A percentile compares a stretch with the other conserved stretches of the same genome.
Conservation (phyloP, 1,139 yeast species). For the Nakaseomyces glabratus region DNA sequence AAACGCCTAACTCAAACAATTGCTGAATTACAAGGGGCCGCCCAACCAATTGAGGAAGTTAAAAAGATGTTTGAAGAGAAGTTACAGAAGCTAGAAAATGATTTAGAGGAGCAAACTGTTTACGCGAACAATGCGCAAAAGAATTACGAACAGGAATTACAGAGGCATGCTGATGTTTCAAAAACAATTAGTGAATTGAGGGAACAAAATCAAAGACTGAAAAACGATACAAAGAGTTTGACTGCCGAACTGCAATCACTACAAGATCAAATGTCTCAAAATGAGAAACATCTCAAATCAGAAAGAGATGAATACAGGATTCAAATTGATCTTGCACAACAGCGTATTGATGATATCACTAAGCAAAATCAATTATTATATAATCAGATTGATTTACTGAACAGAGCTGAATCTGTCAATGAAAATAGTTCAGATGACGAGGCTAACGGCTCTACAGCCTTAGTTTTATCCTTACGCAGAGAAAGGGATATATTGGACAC, state of each 20-base stretch:
- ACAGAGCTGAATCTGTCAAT: slow-evolving; percentile 11
- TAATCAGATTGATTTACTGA: slow-evolving; percentile 52
- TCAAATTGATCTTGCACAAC: slow-evolving; percentile 41
- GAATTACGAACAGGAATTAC: slow-evolving; percentile 50
- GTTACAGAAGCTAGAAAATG: slow-evolving; percentile 35
- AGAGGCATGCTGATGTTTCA: slow-evolving; percentile 49
- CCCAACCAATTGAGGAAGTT: slow-evolving; percentile 27
- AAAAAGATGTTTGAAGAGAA: slow-evolving; percentile 35
- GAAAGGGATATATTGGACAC: slow-evolving; percentile 69
- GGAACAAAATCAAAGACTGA: slow-evolving; percentile 36
- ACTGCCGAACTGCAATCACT: slow-evolving; percentile 31
- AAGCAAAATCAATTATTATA: slow-evolving; percentile 60
- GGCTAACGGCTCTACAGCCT: slow-evolving; percentile 30
- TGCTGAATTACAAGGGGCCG: slow-evolving; percentile 17
- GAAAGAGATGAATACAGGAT: slow-evolving; percentile 42
- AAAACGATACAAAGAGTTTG: slow-evolving; percentile 33
- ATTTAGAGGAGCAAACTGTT: slow-evolving; percentile 45
- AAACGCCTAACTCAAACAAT: slow-evolving; percentile 18
- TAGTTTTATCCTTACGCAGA: slow-evolving; percentile 56
- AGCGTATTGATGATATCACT: slow-evolving; percentile 47
- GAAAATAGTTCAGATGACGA: slow-evolving; percentile 19
- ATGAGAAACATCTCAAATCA: slow-evolving; percentile 39
- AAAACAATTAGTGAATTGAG: slow-evolving; percentile 39
- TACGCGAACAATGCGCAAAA: slow-evolving; percentile 44
- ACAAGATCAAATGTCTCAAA: slow-evolving; percentile 28